Conservation (phyloP, 805 yeast genomes). For the Candida manassasensis region DNA sequence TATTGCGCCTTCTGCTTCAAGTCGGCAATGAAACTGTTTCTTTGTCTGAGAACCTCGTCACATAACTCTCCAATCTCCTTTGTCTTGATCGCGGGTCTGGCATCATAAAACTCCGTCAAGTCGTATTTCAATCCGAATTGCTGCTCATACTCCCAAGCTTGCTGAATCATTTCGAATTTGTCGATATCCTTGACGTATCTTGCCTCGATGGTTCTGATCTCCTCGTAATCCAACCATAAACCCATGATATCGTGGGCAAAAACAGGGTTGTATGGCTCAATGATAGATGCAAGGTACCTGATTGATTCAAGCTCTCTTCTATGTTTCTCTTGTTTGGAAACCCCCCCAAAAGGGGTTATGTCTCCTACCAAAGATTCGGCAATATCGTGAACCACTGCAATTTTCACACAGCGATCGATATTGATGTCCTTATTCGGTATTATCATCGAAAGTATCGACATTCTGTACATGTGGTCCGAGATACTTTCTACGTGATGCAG, state of each 20-base stretch:
- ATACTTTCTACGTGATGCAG: conserved; percentile 60
- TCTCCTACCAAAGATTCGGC: conserved; percentile 95
- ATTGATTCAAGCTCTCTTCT: conserved; percentile 75
- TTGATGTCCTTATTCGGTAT: conserved; percentile 49
- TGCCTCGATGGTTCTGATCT: conserved; percentile 76
- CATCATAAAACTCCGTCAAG: conserved; percentile 64
- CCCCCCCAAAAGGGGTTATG: conserved; percentile 70
- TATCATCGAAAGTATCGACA: conserved; percentile 77
- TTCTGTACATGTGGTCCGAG: conserved; percentile 94
- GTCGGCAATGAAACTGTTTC: conserved; percentile 13
- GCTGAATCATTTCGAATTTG: conserved; percentile 80
- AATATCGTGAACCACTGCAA: conserved; percentile 87
- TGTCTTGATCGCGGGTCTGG: conserved; percentile 61
- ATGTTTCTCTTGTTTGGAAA: conserved; percentile 78
- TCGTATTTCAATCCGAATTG: conserved; percentile 51
- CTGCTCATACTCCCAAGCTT: conserved; percentile 81
- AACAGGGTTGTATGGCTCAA: conserved; percentile 56
- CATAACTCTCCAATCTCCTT: conserved; percentile 68
- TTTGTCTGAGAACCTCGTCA: conserved; percentile 35
- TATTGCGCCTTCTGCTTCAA: conserved; percentile 6
- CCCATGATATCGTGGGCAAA: conserved; percentile 64
- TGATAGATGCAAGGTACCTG: conserved; percentile 53
- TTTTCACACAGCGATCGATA: conserved; percentile 68
- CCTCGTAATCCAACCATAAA: conserved; percentile 87
- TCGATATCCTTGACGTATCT: conserved; percentile 90